Conservation (phyloP, 129 eudicot species). For the Deinandra increscens region DNA sequence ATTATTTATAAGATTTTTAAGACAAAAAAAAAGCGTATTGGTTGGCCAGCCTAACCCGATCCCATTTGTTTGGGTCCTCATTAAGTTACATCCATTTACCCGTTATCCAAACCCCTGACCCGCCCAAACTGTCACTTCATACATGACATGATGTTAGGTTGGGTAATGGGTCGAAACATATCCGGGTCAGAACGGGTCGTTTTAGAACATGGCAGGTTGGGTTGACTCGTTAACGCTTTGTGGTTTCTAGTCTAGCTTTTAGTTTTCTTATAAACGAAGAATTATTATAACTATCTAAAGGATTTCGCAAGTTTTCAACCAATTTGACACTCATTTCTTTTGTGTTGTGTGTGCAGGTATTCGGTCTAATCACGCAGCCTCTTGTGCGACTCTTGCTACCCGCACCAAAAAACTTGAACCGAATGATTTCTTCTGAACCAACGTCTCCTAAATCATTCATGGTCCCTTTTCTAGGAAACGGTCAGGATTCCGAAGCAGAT, state of each 20-base stretch:
- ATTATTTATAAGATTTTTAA: too few species aligned
- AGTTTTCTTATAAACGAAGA: neutral
- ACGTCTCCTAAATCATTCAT: slow-evolving; percentile 59
- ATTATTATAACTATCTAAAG: neutral
- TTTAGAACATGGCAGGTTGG: neutral
- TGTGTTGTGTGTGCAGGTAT: slow-evolving; percentile 49
- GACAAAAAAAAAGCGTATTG: neutral
- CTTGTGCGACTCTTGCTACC: slow-evolving; percentile 70
- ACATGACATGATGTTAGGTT: neutral
- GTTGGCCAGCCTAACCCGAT: neutral
- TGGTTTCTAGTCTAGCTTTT: neutral
- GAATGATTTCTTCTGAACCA: slow-evolving; percentile 63
- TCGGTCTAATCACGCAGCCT: slow-evolving; percentile 90
- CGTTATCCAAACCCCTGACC: neutral
- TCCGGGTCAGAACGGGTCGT: neutral
- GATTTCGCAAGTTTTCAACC: too few species aligned
- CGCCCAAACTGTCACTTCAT: neutral
- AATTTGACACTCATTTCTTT: neutral
- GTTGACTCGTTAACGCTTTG: neutral
- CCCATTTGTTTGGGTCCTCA: neutral
- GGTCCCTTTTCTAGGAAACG: slow-evolving; percentile 55
- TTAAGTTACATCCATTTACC: neutral
- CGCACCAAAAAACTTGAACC: slow-evolving; percentile 40
- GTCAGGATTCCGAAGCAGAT: slow-evolving; percentile 49
- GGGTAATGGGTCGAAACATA: neutral